phyloP scores from a whole-genome alignment of 208 protist species.

The Spongospora subterranea region DNA sequence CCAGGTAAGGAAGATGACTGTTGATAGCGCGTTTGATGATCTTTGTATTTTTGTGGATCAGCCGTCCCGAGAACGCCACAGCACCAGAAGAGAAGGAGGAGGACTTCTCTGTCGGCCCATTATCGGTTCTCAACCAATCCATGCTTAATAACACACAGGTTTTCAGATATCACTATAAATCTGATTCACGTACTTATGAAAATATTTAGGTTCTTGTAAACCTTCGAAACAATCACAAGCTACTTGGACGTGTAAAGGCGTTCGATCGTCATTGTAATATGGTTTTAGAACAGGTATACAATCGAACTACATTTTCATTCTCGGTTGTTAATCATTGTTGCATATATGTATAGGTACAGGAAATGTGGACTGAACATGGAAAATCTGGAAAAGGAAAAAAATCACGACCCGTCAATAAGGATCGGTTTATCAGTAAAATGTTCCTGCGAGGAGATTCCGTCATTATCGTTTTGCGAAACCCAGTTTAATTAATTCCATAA shows the following conservation, averaged over 20 bases:
- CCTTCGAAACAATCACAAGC: constrained; percentile 98
- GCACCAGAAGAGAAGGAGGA: constrained; percentile 79
- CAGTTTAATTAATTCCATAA: constrained; percentile 75
- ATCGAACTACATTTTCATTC: neutral
- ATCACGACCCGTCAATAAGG: constrained; percentile 85
- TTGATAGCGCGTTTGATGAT: too few species aligned
- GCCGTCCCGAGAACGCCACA: constrained; percentile 67
- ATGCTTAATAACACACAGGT: constrained; percentile 82
- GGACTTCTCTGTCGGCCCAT: constrained; percentile 81
- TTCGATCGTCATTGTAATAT: constrained; percentile 99
- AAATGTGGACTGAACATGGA: constrained; percentile 92
- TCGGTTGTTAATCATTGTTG: neutral
- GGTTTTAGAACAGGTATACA: constrained; percentile 92
- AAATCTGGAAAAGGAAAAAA: constrained; percentile 85
- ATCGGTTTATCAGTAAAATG: constrained; percentile 92
- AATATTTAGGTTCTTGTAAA: constrained; percentile 90
- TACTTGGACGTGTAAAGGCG: constrained; percentile 95
- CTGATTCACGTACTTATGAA: neutral
- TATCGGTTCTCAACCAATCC: constrained; percentile 83
- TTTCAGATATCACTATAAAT: neutral
- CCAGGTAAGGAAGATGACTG: too few species aligned
- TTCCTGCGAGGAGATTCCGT: constrained; percentile 99
- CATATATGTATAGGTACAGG: constrained; percentile 78
- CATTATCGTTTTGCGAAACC: constrained; percentile 96
- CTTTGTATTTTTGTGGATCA: too few species aligned